These are phyloP conservation scores for Aspergillus japonicus DNA, from an alignment of 2,329 filamentous ascomycete genomes.

Conservation along the genomic window DNA sequence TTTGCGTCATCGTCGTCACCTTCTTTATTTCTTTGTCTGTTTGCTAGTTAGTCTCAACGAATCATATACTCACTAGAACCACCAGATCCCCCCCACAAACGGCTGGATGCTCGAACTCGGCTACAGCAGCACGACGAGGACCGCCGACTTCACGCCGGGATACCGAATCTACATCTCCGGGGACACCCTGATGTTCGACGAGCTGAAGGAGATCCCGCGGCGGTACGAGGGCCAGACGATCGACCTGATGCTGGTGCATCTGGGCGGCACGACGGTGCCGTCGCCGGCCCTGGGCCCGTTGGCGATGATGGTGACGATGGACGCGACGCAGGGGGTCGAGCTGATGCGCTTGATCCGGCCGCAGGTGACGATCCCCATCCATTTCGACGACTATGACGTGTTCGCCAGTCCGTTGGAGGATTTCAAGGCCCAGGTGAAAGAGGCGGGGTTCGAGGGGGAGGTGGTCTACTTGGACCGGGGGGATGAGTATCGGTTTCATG, in stretches of 20 bases:
- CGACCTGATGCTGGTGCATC: constrained; percentile 65
- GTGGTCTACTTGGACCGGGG: constrained; percentile 62
- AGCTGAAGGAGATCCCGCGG: constrained; percentile 60
- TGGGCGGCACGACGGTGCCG: constrained; percentile 66
- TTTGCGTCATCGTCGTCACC: constrained; percentile 11
- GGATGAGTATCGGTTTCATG: constrained; percentile 57
- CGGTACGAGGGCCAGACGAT: constrained; percentile 56
- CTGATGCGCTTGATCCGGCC: constrained; percentile 60
- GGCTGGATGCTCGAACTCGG: constrained; percentile 67
- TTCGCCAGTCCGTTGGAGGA: constrained; percentile 60
- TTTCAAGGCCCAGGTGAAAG: constrained; percentile 57
- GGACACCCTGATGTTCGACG: constrained; percentile 63
- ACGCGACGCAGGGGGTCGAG: constrained; percentile 61
- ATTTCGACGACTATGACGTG: constrained; percentile 65
- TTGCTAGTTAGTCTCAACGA: too few species aligned
- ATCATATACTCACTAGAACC: neutral
- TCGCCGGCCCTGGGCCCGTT: constrained; percentile 57
- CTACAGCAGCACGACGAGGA: constrained; percentile 29
- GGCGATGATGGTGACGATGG: constrained; percentile 71
- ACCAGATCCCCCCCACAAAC: constrained; percentile 61
- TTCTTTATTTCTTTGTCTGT: neutral
- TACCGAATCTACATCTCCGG: constrained; percentile 67
- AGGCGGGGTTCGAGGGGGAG: constrained; percentile 51
- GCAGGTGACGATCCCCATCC: constrained; percentile 62
- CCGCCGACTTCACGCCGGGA: constrained; percentile 44